Conservation (phyloP, 2,329 filamentous ascomycete genomes). For the Calycina herbarum region DNA sequence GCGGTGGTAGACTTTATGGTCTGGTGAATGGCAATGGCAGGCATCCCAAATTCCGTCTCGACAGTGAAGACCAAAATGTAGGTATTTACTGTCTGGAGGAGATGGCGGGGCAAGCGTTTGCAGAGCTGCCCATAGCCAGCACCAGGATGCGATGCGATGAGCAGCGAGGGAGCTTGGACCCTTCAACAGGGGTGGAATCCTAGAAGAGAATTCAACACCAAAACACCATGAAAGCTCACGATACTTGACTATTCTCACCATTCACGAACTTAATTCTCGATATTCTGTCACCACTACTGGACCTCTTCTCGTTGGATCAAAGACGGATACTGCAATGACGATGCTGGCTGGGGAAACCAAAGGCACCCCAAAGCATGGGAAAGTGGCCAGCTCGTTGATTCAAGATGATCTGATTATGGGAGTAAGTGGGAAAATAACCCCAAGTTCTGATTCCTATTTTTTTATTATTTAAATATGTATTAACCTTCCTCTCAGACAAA, state of each 20-base stretch:
- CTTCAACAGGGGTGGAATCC: background rate
- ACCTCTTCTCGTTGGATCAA: background rate
- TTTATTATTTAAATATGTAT: background rate
- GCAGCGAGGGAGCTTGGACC: too few relatives aligned
- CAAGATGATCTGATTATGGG: conserved; percentile 48
- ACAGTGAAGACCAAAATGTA: background rate
- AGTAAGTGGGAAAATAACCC: conserved; percentile 20
- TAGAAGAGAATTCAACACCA: background rate
- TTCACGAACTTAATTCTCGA: background rate
- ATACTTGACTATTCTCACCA: background rate
- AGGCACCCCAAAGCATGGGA: background rate
- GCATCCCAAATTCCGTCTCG: background rate
- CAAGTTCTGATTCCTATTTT: background rate
- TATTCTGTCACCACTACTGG: background rate
- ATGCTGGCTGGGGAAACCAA: background rate
- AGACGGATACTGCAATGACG: background rate
- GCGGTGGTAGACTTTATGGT: background rate
- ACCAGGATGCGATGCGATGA: too few relatives aligned
- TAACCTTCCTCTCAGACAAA: conserved; percentile 63
- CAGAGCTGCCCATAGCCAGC: background rate
- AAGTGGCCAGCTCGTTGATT: conserved; percentile 17
- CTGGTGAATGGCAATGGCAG: background rate
- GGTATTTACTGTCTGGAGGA: background rate
- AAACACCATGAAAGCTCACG: background rate
- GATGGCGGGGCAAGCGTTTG: conserved; percentile 4